A percentile compares a stretch with the other conserved stretches of the same genome.
These are phyloP conservation scores for Tolypocladium inflatum DNA, from an alignment of 2,329 filamentous ascomycete genomes.

Conservation along the genomic window DNA sequence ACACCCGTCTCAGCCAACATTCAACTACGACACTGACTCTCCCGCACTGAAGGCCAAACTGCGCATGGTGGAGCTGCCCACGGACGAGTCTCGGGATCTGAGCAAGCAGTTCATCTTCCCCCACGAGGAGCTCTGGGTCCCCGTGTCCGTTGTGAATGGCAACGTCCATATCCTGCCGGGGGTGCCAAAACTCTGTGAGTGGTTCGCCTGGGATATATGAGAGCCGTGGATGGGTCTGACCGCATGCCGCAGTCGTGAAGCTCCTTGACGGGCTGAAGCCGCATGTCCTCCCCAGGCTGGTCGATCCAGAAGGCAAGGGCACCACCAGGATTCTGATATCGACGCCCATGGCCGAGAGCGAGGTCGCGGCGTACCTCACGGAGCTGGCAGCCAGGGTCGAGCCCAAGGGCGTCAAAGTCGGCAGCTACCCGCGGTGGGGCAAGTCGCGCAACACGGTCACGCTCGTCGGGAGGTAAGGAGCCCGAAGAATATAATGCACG, in stretches of 20 bases:
- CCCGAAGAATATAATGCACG: not conserved
- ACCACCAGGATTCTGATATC: constrained; percentile 72
- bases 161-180: constrained; percentile 92
- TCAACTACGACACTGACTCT: constrained; percentile 78
- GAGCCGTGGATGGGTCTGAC: not conserved
- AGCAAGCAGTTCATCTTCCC: constrained; percentile 72
- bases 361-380: constrained; percentile 73
- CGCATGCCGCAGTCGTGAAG: constrained; percentile 45
- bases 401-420: constrained; percentile 77
- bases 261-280: constrained; percentile 72
- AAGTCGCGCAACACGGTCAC: constrained; percentile 85
- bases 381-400: constrained; percentile 66
- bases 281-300: constrained; percentile 57
- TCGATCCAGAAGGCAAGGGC: constrained; percentile 72
- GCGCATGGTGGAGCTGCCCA: constrained; percentile 83
- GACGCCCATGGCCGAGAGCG: constrained; percentile 80
- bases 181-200: constrained; percentile 67
- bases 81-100: constrained; percentile 54
- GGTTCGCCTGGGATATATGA: too few relatives aligned
- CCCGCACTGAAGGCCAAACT: constrained; percentile 71
- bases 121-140: constrained; percentile 80
- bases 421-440: constrained; percentile 89
- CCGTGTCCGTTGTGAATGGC: constrained; percentile 77
- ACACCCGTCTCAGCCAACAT: constrained; percentile 61
- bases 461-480: constrained; percentile 53